Evolutionary conservation across 345 rosid genomes (phyloP), one percentile per base, ranked within the genome.

Genomic region (Melaleuca alternifolia): DNA sequence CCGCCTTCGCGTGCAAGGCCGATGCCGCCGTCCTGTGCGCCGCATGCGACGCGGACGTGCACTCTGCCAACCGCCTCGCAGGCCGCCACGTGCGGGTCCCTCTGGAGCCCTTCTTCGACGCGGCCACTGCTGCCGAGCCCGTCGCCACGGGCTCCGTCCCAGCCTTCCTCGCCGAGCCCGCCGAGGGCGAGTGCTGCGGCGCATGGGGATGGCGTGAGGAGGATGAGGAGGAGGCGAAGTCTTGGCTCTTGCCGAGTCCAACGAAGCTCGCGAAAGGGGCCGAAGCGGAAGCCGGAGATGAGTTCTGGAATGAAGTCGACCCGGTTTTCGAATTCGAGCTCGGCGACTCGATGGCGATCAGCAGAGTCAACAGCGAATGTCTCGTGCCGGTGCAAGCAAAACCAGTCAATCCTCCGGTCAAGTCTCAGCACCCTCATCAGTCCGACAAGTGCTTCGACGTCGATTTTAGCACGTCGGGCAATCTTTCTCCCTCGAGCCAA

Each of bases 1-100:
- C 93, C 2, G 88, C 90, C 56, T 91, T 92, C 20, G 88, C 91
- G 5, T 92, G 93, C 87, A 89, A 87, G 84, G 92, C 93, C 18
- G 93, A 92, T 18, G 92, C 92, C 13, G 93, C 93, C 11, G 87
- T 83, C 33, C 91, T 92, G 9, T 92, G 93, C 84, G 81, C 87
- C 71, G 54, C 89, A 5, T 92, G 92, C 62, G 93, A 92, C 59
- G 77, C 88, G 11, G 93, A 92, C 65, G 88, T 91, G 87, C 93
- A 92, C 89, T 65, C 93, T 7, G 92, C 92, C 33, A 89, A 92
- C 86, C 92, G 91, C 16, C 92, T 90, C 13, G 89, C 93, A 16
- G 83, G 87, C 52, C 91, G 93, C 62, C 92, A 92, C 61, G 91
- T 89, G 77, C 89, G 91, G 5, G 86, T 91, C 52, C 91, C 92